Evolutionary conservation across 176 grass and related monocot species (phyloP), one percentile per base, ranked within the genome.

Genomic region (Bonia amplexicaulis): DNA sequence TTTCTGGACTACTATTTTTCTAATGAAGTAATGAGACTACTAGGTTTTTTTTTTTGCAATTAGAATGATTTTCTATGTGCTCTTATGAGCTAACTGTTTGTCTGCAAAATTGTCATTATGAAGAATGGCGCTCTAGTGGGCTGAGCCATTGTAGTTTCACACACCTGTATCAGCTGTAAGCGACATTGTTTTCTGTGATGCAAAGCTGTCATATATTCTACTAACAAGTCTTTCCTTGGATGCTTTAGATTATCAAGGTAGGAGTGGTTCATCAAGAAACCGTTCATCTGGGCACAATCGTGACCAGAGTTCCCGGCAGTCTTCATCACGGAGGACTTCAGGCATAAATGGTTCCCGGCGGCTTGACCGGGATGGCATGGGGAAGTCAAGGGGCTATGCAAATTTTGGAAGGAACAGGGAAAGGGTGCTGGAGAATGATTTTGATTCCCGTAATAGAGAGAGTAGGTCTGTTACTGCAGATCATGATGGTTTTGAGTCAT

Each of bases 381-480:
- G 66, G 16, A 90, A 90, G 81, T 89, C 90, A 85, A 87, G 67
- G 44, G 88, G 86, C 27, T 95, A 95, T 74, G 57, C 31, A 77
- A 95, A 82, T 86, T 92, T 95, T 33, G 79, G 88, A 67, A 90
- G 80, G 83, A 88, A 82, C 39, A 86, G 65, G 53, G 85, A 95
- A 63, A 95, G 63, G 63, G 88, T 87, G 7, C 76, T 76, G 60
- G 86, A 92, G 35, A 95, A 88, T 20, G 85, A 77, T 16, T 78
- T 74, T 88, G 80, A 90, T 83, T 84, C 84, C 35, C 44, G 39
- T 84, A 83, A 84, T 42, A 78, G 86, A 25, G 93, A 87, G 83
- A 88, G 74, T 89, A 95, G 86, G 76, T 79, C 72, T 2, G 33
- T 77, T 86, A 65, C 77, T 48, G 49, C 78, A 47, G 90, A 88